Conservation (phyloP, 352 stramenopile genomes). For the Globisporangium rhizosaccharum region DNA sequence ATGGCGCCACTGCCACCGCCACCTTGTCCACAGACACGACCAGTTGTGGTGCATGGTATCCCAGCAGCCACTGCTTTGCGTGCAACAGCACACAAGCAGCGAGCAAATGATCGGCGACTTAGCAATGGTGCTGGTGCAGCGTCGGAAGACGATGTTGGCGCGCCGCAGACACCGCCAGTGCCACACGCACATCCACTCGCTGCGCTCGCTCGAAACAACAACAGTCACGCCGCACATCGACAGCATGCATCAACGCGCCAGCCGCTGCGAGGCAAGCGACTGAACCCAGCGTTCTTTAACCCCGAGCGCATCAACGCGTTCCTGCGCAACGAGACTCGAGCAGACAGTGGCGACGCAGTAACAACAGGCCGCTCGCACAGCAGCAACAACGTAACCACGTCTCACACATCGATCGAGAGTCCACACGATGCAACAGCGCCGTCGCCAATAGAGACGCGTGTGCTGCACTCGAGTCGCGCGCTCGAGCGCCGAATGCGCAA, state of each 20-base stretch:
- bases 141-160: slow-evolving; percentile 22
- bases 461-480: slow-evolving; percentile 33
- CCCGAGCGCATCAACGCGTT: slow-evolving; percentile 35
- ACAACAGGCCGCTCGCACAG: background rate
- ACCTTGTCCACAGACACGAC: slow-evolving; percentile 30
- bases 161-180: slow-evolving; percentile 30
- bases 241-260: slow-evolving; percentile 12
- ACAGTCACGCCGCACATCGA: background rate
- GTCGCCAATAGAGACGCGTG: slow-evolving; percentile 6
- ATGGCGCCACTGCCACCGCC: slow-evolving; percentile 51
- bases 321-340: slow-evolving; percentile 12
- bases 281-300: slow-evolving; percentile 56
- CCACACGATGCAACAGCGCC: background rate
- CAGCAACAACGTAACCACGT: too few relatives aligned
- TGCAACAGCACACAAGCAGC: background rate
- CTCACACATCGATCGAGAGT: too few relatives aligned
- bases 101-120: too few relatives aligned
- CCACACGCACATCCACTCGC: slow-evolving; percentile 55
- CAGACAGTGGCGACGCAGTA: background rate
- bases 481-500: slow-evolving; percentile 29
- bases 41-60: slow-evolving; percentile 9
- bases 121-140: too few relatives aligned
- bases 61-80: background rate
- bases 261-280: slow-evolving; percentile 20
- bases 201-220: slow-evolving; percentile 15